Evolutionary conservation across 2,329 filamentous ascomycete genomes (phyloP), one percentile per base, ranked within the genome.

Genomic region (Macroventuria anomochaeta): DNA sequence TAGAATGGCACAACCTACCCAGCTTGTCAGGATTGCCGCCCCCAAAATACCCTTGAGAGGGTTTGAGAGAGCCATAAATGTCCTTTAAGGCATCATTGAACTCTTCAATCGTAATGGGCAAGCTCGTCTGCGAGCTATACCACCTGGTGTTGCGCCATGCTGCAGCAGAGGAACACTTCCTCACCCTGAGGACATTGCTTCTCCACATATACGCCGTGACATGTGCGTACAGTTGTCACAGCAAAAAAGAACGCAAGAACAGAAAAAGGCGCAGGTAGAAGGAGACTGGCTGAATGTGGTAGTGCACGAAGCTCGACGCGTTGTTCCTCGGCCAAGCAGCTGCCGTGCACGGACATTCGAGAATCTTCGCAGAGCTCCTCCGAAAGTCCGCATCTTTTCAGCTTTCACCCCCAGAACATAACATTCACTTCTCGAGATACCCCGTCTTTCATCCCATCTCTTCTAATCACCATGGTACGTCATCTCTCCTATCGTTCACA

Each of bases 201-300:
- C 63, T 66, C 69, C 64, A 72, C 71, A 74, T 74, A 58, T 58
- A 71, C 23, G 53, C 46, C 53, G 55, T 59, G 46, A 60, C 64
- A 66, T 68, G 34, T 41, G 34, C 41, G 28, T 34, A 38, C 25
- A 25, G 32, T 20, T 7, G 28, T 28, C 13, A 13, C 20, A 23
- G 29, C 3, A 42, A 32, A 29, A 37, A n/a, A 37, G 10, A 28
- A 28, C 15, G n/a, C 39, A 12, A n/a, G 29, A n/a, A 37, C 29
- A 12, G 32, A 28, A 48, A 20, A n/a, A 26, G 18, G 12, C 21
- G 20, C 10, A 11, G 6, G 28, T 10, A n/a, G 28, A 46, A 13
- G 13, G 15, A 33, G 12, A 29, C 20, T 37, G 12, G 29, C 37
- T 42, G 21, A 15, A 33, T 25, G 17, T 18, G 50, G 42, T 34